These are phyloP conservation scores for Trifolium repens DNA, from an alignment of 306 rosid genomes.

Conservation along the genomic window DNA sequence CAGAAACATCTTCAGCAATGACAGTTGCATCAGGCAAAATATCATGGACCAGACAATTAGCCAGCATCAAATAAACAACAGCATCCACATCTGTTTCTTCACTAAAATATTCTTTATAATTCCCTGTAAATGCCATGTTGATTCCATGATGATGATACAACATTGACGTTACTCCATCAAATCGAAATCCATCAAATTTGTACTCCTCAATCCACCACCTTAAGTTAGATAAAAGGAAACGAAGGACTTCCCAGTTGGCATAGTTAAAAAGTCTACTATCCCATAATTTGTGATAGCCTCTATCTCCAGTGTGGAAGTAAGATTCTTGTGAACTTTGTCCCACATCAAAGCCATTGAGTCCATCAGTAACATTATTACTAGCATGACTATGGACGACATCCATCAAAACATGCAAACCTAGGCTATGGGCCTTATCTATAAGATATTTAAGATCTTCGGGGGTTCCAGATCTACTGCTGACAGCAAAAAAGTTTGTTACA, in stretches of 20 bases:
- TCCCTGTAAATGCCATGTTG: constrained; percentile 73
- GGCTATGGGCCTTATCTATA: constrained; percentile 89
- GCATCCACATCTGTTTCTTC: constrained; percentile 91
- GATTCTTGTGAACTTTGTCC: constrained; percentile 90
- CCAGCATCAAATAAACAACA: constrained; percentile 91
- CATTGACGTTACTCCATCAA: constrained; percentile 98
- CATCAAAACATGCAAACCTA: constrained; percentile 86
- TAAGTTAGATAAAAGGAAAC: constrained; percentile 89
- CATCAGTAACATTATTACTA: constrained; percentile 88
- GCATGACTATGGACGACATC: constrained; percentile 98
- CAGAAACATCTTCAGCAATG: constrained; percentile 97
- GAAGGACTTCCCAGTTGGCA: constrained; percentile 98
- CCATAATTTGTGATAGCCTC: constrained; percentile 94
- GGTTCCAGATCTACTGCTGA: constrained; percentile 94
- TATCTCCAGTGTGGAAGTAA: constrained; percentile 85
- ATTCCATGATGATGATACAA: constrained; percentile 97
- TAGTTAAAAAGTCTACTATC: constrained; percentile 94
- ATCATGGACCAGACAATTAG: constrained; percentile 69
- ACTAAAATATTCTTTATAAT: constrained; percentile 87
- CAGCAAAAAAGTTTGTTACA: constrained; percentile 91
- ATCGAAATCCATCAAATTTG: constrained; percentile 93
- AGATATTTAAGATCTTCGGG: constrained; percentile 97
- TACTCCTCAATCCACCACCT: constrained; percentile 97
- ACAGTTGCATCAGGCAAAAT: constrained; percentile 84
- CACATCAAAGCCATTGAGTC: constrained; percentile 96